Base-by-base conservation (phyloP, 164 flowering plant genomes). In the Malania oleifera region DNA sequence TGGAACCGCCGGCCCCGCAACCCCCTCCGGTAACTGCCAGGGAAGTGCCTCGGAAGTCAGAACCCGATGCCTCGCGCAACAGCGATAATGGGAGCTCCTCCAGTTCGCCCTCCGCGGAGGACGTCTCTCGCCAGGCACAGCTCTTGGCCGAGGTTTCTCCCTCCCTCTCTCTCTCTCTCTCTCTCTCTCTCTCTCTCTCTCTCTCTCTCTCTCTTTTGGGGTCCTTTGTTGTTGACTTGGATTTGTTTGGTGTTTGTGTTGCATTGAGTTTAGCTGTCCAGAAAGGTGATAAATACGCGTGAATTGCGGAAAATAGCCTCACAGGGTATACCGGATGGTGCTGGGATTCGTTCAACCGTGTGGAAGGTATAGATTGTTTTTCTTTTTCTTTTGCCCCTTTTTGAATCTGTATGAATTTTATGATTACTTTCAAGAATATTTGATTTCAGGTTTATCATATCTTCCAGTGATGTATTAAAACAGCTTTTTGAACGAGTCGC, bases 311-410 rank as follows among this genome's bases (percentile, higher is more conserved):
- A 29, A 17, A 24, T 50, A 7, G 28, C 53, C 1, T 50, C 53
- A 5, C 28, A 24, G 53, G 53, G 53, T 23, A 50, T 50, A 4
- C 53, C 53, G 29, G 53, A 50, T 24, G 18, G 53, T 6, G 34
- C 28, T 50, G 53, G 53, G 29, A 50, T 50, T 24, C 53, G 53
- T 27, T 50, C 53, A 23, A 27, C 34, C 7, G 53, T 15, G 29
- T 50, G 53, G 53, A 50, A 50, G 29, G 53, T 50, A 24, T 17
- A 7, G 34, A 24, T 50, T 1, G 10, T 4, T 9, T 43, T 43
- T n/a, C 18, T 7, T 22, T 17, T 17, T 43, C 11, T 34, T n/a
- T n/a, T n/a, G n/a, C n/a, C n/a, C n/a, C n/a, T n/a, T n/a, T n/a
- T n/a, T n/a, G n/a, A n/a, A n/a, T n/a, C n/a, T n/a, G n/a, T n/a